Evolutionary conservation across 169 alveolate species (phyloP).

Genomic region (Cryptosporidium andersoni): DNA sequence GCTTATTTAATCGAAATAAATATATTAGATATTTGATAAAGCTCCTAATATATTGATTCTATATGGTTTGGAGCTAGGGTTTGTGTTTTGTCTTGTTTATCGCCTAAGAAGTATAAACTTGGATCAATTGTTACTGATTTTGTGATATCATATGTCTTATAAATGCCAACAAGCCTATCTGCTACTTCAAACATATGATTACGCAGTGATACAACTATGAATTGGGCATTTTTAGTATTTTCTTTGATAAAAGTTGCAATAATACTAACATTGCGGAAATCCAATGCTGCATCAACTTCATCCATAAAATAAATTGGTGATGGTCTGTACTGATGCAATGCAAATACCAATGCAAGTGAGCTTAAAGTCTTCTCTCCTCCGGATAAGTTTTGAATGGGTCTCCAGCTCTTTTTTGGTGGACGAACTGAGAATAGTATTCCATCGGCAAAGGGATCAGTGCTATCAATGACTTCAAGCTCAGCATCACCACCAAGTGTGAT

Average conservation of each 20-base stretch:
- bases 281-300: conserved; percentile 99
- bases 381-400: conserved; percentile 92
- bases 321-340: conserved; percentile 97
- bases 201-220: conserved; percentile 95
- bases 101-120: conserved; percentile 27
- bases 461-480: conserved; percentile 94
- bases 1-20: no score
- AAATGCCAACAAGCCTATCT: conserved; percentile 91
- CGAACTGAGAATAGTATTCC: conserved; percentile 97
- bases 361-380: conserved; percentile 99
- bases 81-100: neutral
- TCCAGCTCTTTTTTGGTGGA: conserved; percentile 98
- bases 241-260: conserved; percentile 89
- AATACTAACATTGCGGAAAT: conserved; percentile 93
- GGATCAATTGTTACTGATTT: conserved; percentile 87
- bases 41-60: neutral
- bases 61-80: neutral
- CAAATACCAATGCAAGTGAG: conserved; percentile 96
- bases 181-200: conserved; percentile 96
- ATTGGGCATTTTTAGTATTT: conserved; percentile 96
- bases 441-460: conserved; percentile 96
- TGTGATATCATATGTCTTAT: conserved; percentile 91
- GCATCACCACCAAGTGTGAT: conserved; percentile 98
- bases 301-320: conserved; percentile 98
- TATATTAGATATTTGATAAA: no score